Evolutionary conservation across 2,329 filamentous ascomycete species (phyloP).

Genomic region (Annulohypoxylon truncatum): DNA sequence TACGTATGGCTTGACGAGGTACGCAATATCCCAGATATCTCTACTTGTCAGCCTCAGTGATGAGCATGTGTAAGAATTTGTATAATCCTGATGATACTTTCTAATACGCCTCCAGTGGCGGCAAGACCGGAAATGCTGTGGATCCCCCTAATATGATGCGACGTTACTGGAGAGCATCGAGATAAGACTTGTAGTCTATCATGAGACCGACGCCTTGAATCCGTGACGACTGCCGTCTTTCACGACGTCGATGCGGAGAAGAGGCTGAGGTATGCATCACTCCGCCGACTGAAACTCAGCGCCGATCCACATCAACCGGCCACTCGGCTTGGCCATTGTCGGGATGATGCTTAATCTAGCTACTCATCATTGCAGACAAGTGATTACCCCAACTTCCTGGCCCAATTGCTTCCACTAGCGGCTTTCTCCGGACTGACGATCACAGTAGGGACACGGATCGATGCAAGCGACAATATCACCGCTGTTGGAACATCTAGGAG

Average conservation of each 20-base stretch:
- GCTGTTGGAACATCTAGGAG: not conserved
- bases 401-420: not conserved
- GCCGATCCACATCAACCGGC: slow-evolving; percentile 1
- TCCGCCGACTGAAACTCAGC: not conserved
- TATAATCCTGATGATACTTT: not conserved
- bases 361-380: not conserved
- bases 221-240: not conserved
- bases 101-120: not conserved
- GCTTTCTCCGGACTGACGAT: slow-evolving; percentile 26
- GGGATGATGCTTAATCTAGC: not conserved
- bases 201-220: not conserved
- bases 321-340: slow-evolving; percentile 1
- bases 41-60: not conserved
- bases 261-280: not conserved
- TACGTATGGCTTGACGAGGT: not conserved
- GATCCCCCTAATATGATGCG: slow-evolving; percentile 9
- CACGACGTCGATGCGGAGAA: slow-evolving; percentile 15
- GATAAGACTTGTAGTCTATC: slow-evolving; percentile 15
- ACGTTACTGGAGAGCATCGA: slow-evolving; percentile 24
- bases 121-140: not conserved
- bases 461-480: not conserved
- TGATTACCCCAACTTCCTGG: not conserved
- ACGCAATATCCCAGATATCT: not conserved
- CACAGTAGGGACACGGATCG: not conserved
- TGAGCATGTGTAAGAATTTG: not conserved